Evolutionary conservation across 306 rosid genomes (phyloP).

Genomic region (Argentina anserina): DNA sequence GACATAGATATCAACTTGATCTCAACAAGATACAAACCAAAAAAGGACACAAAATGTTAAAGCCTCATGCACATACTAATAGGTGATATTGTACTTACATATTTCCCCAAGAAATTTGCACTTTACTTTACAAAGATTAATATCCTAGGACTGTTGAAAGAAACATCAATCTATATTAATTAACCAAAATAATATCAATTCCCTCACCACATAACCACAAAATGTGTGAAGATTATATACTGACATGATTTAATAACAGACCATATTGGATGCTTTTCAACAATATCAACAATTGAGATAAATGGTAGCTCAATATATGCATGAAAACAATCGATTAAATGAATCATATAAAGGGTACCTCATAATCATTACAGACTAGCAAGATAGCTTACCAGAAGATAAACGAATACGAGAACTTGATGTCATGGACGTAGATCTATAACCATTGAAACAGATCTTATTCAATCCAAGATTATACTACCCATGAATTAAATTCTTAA

Average conservation of each 20-base stretch:
- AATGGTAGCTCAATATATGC: too few species aligned
- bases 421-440: too few species aligned
- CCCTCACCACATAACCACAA: background rate
- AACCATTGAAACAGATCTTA: too few species aligned
- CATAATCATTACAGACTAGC: too few species aligned
- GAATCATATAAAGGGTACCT: too few species aligned
- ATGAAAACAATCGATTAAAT: too few species aligned
- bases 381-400: too few species aligned
- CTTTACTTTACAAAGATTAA: background rate
- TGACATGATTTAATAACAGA: background rate
- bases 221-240: background rate
- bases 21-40: background rate
- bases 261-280: background rate
- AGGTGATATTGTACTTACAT: background rate
- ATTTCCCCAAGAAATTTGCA: background rate
- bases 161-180: background rate
- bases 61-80: background rate
- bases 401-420: too few species aligned
- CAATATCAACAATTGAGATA: background rate
- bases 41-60: background rate
- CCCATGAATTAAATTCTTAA: too few species aligned
- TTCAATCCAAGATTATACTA: too few species aligned
- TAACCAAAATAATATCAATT: background rate
- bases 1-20: background rate
- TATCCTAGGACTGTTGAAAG: background rate